Evolutionary conservation across 768 basidiomycete species (phyloP).

Genomic region (Macrolepiota dolichaula): DNA sequence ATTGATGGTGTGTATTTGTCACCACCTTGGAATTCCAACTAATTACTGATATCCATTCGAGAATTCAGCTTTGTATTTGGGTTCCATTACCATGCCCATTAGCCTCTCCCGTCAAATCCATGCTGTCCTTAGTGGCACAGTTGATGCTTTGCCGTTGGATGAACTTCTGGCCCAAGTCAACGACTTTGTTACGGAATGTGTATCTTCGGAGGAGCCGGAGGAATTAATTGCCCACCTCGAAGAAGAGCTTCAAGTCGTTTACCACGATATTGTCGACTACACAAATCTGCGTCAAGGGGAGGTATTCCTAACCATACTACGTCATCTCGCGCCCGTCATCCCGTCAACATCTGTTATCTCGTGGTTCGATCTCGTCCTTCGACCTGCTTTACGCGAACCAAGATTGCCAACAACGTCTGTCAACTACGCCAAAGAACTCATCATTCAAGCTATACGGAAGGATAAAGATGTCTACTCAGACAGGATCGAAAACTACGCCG

Average conservation of each 20-base stretch:
- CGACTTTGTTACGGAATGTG: conserved; percentile 49
- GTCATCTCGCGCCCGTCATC: conserved; percentile 58
- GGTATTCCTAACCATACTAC: conserved; percentile 62
- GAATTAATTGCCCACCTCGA: conserved; percentile 49
- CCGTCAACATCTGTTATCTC: conserved; percentile 66
- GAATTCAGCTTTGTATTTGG: conserved; percentile 14
- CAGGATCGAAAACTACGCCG: conserved; percentile 29
- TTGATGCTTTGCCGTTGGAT: conserved; percentile 47
- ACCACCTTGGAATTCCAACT: conserved; percentile 16
- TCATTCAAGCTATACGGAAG: conserved; percentile 57
- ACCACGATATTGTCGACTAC: conserved; percentile 64
- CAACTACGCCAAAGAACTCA: conserved; percentile 68
- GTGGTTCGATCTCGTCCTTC: conserved; percentile 81
- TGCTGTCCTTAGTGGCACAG: conserved; percentile 48
- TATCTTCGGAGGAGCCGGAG: conserved; percentile 44
- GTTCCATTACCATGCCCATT: conserved; percentile 23
- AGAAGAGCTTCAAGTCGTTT: conserved; percentile 62
- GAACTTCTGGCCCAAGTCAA: conserved; percentile 51
- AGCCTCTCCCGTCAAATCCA: conserved; percentile 53
- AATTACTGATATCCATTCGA: conserved; percentile 8
- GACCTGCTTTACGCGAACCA: conserved; percentile 75
- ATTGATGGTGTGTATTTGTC: conserved; percentile 27
- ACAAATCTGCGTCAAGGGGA: conserved; percentile 59
- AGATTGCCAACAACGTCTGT: conserved; percentile 56
- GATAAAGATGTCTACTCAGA: conserved; percentile 25